Evolutionary conservation across 2,329 filamentous ascomycete species (phyloP), one percentile per base, ranked within the genome.

Genomic region (Fusarium domesticum): DNA sequence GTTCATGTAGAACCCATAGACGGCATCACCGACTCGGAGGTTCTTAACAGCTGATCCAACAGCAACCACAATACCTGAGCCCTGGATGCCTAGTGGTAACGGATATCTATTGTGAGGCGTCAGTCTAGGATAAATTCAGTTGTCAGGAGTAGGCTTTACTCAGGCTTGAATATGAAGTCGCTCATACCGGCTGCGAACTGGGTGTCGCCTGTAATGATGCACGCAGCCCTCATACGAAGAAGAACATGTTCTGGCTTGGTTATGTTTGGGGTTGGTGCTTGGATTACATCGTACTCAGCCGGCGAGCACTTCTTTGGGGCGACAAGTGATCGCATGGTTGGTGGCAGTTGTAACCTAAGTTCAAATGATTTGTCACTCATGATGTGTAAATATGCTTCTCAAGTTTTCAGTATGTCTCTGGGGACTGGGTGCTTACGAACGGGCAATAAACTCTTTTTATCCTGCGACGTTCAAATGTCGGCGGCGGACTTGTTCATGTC

Each of bases 231-330:
- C 19, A 75, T 60, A 14, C 59, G 59, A 10, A 75, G 47, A 2
- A 78, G 57, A 1, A 80, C 59, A 4, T 78, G 64, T 19, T 70
- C 61, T 2, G 72, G 66, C 6, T 62, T 53, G 3, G 60, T 62
- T 37, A 78, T 72, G n/a, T 50, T 52, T 0, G 76, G 75, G 3
- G 69, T 61, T 1, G 74, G 70, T n/a, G 73, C 43, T 4, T 73
- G 68, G 5, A 57, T 46, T 14, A 77, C 48, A 18, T 70, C 64
- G 45, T 69, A 75, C 7, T 47, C 59, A 1, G 57, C 57, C 1
- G 74, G 73, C 5, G 48, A 51, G 49, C 68, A 67, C 43, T 67
- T 65, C 34, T 62, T 69, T 0, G 62, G 67, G 19, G 70, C 69
- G 12, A 70, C 66, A 30, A 76, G 65, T 6, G 70, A 66, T 47